Evolutionary conservation across 495 filamentous ascomycete species (phyloP).

Genomic region (Hypoxylon lenormandii): DNA sequence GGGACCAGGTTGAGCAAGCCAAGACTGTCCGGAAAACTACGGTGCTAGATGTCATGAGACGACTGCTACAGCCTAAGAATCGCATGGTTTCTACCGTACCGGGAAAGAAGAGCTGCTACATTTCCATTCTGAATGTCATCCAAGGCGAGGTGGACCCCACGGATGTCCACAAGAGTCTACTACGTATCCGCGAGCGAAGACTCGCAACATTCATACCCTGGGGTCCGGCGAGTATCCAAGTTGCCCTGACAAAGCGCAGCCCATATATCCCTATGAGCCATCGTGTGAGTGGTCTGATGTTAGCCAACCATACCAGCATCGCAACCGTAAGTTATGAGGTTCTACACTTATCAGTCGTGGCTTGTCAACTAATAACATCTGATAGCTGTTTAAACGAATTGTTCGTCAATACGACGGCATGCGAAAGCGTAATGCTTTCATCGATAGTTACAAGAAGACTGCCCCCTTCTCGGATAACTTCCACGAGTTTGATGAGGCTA

Average conservation of each 20-base stretch:
- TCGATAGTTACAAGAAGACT: constrained; percentile 95
- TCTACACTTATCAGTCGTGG: not conserved
- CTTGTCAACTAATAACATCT: constrained; percentile 24
- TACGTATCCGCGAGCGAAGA: constrained; percentile 93
- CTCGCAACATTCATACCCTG: constrained; percentile 97
- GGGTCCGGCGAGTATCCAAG: constrained; percentile 98
- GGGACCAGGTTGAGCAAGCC: constrained; percentile 92
- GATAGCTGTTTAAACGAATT: constrained; percentile 87
- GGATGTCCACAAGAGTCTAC: constrained; percentile 95
- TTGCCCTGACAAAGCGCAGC: constrained; percentile 93
- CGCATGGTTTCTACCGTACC: constrained; percentile 97
- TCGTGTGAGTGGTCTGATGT: constrained; percentile 94
- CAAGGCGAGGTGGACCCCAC: constrained; percentile 97
- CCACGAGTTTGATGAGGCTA: constrained; percentile 94
- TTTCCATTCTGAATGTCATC: constrained; percentile 98
- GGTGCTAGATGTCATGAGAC: constrained; percentile 95
- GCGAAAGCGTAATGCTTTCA: constrained; percentile 94
- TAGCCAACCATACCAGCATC: constrained; percentile 97
- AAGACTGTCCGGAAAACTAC: constrained; percentile 98
- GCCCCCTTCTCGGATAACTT: constrained; percentile 88
- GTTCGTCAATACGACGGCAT: constrained; percentile 89
- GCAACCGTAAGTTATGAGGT: constrained; percentile 72
- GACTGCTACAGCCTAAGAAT: constrained; percentile 96
- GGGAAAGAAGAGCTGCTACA: constrained; percentile 97
- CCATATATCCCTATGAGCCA: constrained; percentile 92